A percentile compares a stretch with the other conserved stretches of the same genome.
phyloP scores from a whole-genome alignment of 2,329 filamentous ascomycete genomes.

The Trichoderma sp. region DNA sequence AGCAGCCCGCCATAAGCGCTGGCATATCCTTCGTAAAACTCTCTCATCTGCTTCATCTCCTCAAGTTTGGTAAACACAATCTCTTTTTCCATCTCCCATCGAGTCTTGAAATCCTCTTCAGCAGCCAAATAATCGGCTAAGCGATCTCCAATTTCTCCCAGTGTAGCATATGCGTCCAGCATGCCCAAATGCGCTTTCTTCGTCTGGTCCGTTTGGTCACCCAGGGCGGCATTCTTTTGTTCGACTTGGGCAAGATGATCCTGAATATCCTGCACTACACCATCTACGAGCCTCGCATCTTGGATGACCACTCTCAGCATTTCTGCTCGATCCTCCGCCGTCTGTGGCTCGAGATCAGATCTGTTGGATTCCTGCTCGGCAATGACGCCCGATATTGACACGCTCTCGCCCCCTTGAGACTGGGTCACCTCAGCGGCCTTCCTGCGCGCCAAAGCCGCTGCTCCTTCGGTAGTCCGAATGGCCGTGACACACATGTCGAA shows the following conservation, averaged over 20 bases:
- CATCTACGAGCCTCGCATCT: conserved; percentile 69
- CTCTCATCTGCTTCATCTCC: conserved; percentile 75
- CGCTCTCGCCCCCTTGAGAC: conserved; percentile 51
- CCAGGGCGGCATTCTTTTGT: conserved; percentile 64
- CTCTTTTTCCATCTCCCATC: conserved; percentile 76
- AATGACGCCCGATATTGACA: conserved; percentile 70
- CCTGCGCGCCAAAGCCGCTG: conserved; percentile 68
- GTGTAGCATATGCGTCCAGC: conserved; percentile 63
- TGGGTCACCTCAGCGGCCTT: conserved; percentile 67
- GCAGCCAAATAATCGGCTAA: conserved; percentile 68
- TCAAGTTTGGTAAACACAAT: conserved; percentile 69
- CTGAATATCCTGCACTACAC: conserved; percentile 70
- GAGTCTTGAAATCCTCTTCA: conserved; percentile 63
- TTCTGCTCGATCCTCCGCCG: conserved; percentile 74
- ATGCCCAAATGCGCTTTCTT: conserved; percentile 59
- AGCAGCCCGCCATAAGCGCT: conserved; percentile 83
- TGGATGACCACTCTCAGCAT: conserved; percentile 80
- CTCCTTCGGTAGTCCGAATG: conserved; percentile 85
- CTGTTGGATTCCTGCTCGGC: conserved; percentile 58
- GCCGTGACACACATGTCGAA: conserved; percentile 94
- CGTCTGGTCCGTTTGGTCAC: conserved; percentile 61
- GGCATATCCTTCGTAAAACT: conserved; percentile 87
- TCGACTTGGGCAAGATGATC: conserved; percentile 80
- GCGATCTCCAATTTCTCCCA: conserved; percentile 69
- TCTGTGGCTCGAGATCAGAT: conserved; percentile 68